Evolutionary conservation across 768 basidiomycete species (phyloP).

Genomic region (Collybia sordida): DNA sequence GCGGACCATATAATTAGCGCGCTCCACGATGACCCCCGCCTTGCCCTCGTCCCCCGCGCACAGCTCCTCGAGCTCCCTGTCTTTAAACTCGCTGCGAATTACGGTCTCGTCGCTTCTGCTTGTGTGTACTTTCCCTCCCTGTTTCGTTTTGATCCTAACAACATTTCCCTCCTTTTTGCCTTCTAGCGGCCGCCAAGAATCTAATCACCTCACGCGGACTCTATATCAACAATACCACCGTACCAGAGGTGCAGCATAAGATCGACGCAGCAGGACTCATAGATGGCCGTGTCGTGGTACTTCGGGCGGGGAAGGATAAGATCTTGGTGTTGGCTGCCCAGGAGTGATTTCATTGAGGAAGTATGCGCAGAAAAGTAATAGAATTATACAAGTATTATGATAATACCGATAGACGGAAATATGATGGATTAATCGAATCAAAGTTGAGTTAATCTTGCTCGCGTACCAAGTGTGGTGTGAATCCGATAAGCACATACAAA

Average conservation of each 20-base stretch:
- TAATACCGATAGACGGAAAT: no score
- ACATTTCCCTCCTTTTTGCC: conserved; percentile 5
- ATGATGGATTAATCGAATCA: no score
- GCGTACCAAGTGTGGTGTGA: no score
- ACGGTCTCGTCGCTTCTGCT: conserved; percentile 61
- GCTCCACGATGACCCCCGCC: conserved; percentile 63
- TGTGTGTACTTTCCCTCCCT: conserved; percentile 41
- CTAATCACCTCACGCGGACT: conserved; percentile 67
- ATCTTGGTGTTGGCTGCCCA: conserved; percentile 48
- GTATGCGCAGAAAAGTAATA: no score
- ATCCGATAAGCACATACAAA: no score
- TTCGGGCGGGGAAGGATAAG: conserved; percentile 77
- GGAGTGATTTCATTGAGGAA: no score
- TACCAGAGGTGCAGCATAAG: conserved; percentile 48
- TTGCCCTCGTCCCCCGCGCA: conserved; percentile 47
- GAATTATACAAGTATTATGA: no score
- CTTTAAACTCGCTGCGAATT: conserved; percentile 57
- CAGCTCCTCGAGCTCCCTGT: conserved; percentile 57
- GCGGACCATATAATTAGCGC: conserved; percentile 59
- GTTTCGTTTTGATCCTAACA: background rate
- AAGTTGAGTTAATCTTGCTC: no score
- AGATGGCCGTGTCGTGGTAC: conserved; percentile 58
- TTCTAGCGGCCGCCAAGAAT: conserved; percentile 60
- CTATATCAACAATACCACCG: conserved; percentile 64
- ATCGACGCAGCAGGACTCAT: conserved; percentile 50